A percentile compares a stretch with the other conserved stretches of the same genome.
These are phyloP conservation scores for Spergularia marina DNA, from an alignment of 148 eudicot species.

Conservation along the genomic window DNA sequence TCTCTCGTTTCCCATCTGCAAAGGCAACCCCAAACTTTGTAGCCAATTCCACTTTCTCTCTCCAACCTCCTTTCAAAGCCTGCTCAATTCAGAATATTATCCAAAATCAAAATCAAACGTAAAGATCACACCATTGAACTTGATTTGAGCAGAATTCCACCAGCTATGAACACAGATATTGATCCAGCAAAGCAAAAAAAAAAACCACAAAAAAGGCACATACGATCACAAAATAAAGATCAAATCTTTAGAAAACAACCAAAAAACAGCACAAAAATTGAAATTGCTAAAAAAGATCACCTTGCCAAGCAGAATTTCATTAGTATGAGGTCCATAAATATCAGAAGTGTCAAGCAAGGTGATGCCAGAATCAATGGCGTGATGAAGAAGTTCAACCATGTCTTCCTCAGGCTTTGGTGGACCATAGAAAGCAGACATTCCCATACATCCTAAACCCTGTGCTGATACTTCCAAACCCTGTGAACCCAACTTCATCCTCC, in stretches of 20 bases:
- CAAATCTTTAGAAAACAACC: not conserved
- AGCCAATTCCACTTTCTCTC: constrained; percentile 33
- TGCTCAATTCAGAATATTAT: constrained; percentile 12
- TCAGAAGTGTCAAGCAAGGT: constrained; percentile 57
- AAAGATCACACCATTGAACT: too few relatives aligned
- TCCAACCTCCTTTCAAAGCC: constrained; percentile 36
- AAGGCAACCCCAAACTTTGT: constrained; percentile 28
- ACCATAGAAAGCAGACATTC: constrained; percentile 44
- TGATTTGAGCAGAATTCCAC: too few relatives aligned
- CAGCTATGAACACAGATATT: too few relatives aligned
- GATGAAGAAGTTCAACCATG: constrained; percentile 45
- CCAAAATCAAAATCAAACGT: not conserved
- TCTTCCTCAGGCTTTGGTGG: constrained; percentile 48
- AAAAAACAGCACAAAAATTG: not conserved
- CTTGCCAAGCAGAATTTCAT: constrained; percentile 45
- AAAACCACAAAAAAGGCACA: too few relatives aligned
- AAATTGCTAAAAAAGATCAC: constrained; percentile 10
- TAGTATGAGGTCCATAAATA: constrained; percentile 45
- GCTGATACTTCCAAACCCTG: constrained; percentile 44
- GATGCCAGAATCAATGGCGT: constrained; percentile 42
- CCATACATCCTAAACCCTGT: constrained; percentile 53
- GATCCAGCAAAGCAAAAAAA: too few relatives aligned
- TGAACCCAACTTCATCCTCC: constrained; percentile 42
- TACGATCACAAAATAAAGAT: not conserved
- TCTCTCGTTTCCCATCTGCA: constrained; percentile 23